Evolutionary conservation across 1,284 basidiomycete species (phyloP), one percentile per base, ranked within the genome.

Genomic region (Leucoagaricus sp.): DNA sequence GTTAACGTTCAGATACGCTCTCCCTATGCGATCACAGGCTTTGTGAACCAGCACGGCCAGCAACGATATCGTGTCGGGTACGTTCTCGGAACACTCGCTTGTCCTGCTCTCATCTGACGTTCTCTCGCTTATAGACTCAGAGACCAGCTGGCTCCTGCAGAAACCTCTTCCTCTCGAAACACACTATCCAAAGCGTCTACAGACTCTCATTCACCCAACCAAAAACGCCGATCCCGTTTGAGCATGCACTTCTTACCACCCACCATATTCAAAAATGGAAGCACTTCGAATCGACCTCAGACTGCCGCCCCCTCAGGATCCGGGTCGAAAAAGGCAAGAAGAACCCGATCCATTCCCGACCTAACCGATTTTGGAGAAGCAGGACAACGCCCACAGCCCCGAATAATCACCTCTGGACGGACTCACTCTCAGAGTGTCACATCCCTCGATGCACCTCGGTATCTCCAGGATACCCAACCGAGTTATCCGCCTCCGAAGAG

Each of bases 401-500:
- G 47, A 50, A 64, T 31, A 9, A 57, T 28, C 26, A 65, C 67
- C 12, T 76, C 78, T 0, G 84, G 85, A 28, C 82, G 89, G 21
- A 81, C 77, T 2, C 89, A 91, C 65, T 90, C 89, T 5, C 85
- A 90, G 60, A 91, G 87, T 65, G 88, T 91, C 17, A 91, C 89
- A 0, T 83, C 83, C 6, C 84, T 81, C 15, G 88, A 91, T 60
- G 75, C 84, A 49, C 78, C 81, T 29, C 79, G 78, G 19, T 70
- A 72, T 40, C 60, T 68, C 53, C 48, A 50, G 59, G 17, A 55
- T 58, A 58, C 69, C 60, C 62, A 65, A 41, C 26, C 49, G 49
- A 52, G 58, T 66, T 51, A 10, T 57, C 66, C 33, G 62, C 28
- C 55, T 58, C 29, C 65, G 10, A 63, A 61, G 17, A 61, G 62